phyloP scores from a whole-genome alignment of 345 rosid genomes.

The Cardamine chenopodiifolia region DNA sequence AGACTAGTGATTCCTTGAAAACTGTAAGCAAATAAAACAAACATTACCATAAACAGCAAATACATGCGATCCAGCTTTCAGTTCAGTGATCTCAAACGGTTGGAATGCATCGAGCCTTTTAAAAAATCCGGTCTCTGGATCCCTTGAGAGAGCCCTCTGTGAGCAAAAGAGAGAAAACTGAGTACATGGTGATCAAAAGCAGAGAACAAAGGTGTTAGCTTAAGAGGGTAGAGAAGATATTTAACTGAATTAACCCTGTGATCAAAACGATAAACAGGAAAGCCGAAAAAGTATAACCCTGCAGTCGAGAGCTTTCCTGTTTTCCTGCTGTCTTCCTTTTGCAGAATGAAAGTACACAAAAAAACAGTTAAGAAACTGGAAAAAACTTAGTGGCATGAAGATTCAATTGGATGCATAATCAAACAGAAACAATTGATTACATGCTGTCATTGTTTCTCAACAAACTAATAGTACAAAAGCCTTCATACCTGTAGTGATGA shows the following conservation, averaged over 20 bases:
- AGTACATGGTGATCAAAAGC: slow-evolving; percentile 19
- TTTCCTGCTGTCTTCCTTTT: slow-evolving; percentile 85
- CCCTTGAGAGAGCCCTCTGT: slow-evolving; percentile 82
- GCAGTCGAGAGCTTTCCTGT: slow-evolving; percentile 81
- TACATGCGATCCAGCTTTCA: slow-evolving; percentile 80
- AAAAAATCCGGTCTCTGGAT: slow-evolving; percentile 89
- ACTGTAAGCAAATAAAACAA: slow-evolving; percentile 28
- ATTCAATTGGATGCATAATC: too few relatives aligned
- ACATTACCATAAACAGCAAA: slow-evolving; percentile 90
- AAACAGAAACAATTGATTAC: too few relatives aligned
- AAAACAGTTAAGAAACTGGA: not conserved
- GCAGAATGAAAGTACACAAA: slow-evolving; percentile 8
- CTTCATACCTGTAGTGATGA: slow-evolving; percentile 75
- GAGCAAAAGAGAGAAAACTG: slow-evolving; percentile 15
- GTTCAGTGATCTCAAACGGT: slow-evolving; percentile 90
- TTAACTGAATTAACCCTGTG: slow-evolving; percentile 72
- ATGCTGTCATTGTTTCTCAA: not conserved
- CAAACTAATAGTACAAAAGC: not conserved
- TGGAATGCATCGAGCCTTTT: slow-evolving; percentile 90
- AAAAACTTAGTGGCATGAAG: not conserved
- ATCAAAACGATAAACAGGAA: slow-evolving; percentile 90
- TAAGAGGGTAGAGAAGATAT: slow-evolving; percentile 18
- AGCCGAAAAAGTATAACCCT: slow-evolving; percentile 90
- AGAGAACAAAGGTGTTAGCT: not conserved
- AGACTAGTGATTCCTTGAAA: slow-evolving; percentile 4